phyloP scores from a whole-genome alignment of 768 basidiomycete genomes.

The Amanita thiersii region DNA sequence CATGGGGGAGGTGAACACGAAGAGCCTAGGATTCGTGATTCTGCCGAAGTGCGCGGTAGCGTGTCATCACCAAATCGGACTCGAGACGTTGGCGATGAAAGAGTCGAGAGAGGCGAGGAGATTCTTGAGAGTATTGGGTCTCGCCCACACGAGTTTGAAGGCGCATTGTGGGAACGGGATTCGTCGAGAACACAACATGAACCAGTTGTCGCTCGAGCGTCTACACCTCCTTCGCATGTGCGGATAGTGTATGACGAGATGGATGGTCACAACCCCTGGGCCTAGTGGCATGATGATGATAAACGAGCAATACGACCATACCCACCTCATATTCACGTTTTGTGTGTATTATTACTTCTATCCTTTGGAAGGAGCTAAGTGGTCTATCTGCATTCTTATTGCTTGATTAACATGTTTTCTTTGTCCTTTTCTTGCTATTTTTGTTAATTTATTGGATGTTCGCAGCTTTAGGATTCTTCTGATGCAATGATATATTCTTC shows the following conservation, averaged over 20 bases:
- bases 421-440: not conserved
- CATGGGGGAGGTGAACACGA: slow-evolving; percentile 24
- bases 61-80: slow-evolving; percentile 16
- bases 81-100: slow-evolving; percentile 16
- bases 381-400: too few species aligned
- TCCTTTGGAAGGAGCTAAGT: not conserved
- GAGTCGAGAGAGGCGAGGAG: slow-evolving; percentile 24
- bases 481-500: too few species aligned
- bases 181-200: not conserved
- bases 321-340: slow-evolving; percentile 11
- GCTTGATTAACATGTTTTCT: not conserved
- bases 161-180: not conserved
- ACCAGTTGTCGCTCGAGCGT: slow-evolving; percentile 22
- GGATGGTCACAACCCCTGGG: slow-evolving; percentile 55
- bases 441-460: not conserved
- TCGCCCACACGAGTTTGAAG: not conserved
- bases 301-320: too few species aligned
- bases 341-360: slow-evolving; percentile 10
- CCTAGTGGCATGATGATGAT: too few species aligned
- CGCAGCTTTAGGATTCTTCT: not conserved
- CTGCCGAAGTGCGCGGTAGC: slow-evolving; percentile 38
- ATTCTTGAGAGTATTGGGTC: too few species aligned
- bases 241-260: slow-evolving; percentile 31
- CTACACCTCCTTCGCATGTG: slow-evolving; percentile 40
- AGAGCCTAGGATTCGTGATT: too few species aligned